Base-by-base conservation (phyloP, 179 eudicot genomes). In the Corrigiola litoralis region DNA sequence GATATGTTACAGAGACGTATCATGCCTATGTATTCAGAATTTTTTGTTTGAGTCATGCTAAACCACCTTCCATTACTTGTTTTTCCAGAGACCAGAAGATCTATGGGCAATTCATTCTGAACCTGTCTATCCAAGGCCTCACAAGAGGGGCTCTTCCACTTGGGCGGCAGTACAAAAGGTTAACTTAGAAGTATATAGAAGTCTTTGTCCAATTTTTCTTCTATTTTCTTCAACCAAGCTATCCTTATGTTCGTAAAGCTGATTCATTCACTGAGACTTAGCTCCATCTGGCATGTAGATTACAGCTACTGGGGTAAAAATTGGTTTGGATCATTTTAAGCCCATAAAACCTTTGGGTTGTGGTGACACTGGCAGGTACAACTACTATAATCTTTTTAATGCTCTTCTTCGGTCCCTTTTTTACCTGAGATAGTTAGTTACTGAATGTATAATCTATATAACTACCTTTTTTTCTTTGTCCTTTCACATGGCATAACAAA, bases 321-420 rank as follows among this genome's bases (percentile, higher is more conserved):
- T 80, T 49, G 76, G 79, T 37, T 59, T 80, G 48, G 72, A 77
- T 47, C 81, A 80, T 73, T 77, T 80, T 79, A 77, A 74, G 74
- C 84, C 84, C 24, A 70, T 80, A 77, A 77, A 67, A 64, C 84
- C 84, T 20, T 65, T 80, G 76, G 84, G 84, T 28, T 80, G 76
- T 70, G 84, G 84, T 69, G 83, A 80, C 57, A 80, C 84, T 63
- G 84, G 84, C 63, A 80, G 84, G 84, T 80, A 61, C 25, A 41
- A 44, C 58, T 57, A 41, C 34, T 38, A 32, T 46, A 29, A 53
- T 65, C 13, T 18, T 36, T 44, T 61, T 29, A 63, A 40, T 45
- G 65, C 47, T 57, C 36, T 17, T 31, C 29, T 16, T 28, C 27
- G n/a, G 38, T 28, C 23, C 3, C 28, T 51, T 41, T 11, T 57